Conservation (phyloP, 139 green algal species). For the Gonium pectorale region DNA sequence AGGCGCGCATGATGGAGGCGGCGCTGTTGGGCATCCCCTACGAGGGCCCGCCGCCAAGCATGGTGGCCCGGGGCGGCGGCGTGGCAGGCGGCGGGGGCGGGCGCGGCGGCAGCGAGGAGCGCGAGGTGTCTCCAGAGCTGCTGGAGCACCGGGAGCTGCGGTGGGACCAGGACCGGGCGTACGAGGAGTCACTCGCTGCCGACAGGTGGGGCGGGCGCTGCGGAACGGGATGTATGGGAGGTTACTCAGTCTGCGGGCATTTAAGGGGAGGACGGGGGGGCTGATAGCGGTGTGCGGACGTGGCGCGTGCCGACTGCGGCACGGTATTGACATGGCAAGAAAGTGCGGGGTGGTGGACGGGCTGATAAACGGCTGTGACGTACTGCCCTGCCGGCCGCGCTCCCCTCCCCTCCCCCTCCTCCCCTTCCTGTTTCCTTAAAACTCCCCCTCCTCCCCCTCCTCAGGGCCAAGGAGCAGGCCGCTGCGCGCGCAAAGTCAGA, state of each 20-base stretch:
- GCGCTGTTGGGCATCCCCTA: conserved; percentile 86
- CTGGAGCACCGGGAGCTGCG: conserved; percentile 58
- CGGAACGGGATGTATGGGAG: background rate
- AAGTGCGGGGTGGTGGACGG: too few species aligned
- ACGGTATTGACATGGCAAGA: too few species aligned
- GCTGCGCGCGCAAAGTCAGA: conserved; percentile 38
- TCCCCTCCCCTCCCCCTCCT: too few species aligned
- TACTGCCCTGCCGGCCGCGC: background rate
- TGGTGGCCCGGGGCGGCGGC: background rate
- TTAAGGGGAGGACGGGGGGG: too few species aligned
- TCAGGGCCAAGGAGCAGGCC: conserved; percentile 57
- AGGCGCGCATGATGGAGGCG: conserved; percentile 87
- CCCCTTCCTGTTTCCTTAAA: background rate
- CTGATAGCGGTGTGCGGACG: too few species aligned
- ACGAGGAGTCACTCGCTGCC: conserved; percentile 74
- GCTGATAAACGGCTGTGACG: too few species aligned
- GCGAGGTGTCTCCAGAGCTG: conserved; percentile 30
- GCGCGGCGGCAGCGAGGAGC: background rate
- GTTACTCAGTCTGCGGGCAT: too few species aligned
- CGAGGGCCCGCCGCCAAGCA: conserved; percentile 65
- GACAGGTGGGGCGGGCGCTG: conserved; percentile 57
- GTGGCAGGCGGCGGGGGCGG: background rate
- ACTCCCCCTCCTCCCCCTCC: background rate
- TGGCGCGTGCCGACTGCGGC: too few species aligned
- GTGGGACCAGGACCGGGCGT: conserved; percentile 82